A percentile compares a stretch with the other conserved stretches of the same genome.
These are phyloP conservation scores for Rhododendron henanense DNA, from an alignment of 148 eudicot species.

Conservation along the genomic window DNA sequence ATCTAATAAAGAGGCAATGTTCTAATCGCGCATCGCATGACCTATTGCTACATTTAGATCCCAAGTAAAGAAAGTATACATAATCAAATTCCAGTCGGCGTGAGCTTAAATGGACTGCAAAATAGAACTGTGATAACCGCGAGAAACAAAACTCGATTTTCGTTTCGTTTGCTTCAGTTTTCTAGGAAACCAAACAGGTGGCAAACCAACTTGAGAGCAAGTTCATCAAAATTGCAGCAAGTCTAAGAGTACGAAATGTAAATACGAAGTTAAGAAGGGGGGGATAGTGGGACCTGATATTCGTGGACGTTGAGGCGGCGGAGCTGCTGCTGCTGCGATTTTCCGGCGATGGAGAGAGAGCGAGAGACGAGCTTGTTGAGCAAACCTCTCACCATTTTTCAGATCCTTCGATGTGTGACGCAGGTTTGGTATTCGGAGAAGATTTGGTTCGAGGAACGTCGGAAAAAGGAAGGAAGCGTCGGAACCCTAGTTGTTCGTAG, in stretches of 20 bases:
- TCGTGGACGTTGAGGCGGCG: constrained; percentile 98
- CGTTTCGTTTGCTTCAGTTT: background rate
- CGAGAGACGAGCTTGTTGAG: constrained; percentile 47
- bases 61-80: background rate
- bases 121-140: background rate
- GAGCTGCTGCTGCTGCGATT: constrained; percentile 96
- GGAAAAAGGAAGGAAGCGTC: background rate
- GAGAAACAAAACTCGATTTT: background rate
- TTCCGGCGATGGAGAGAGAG: constrained; percentile 74
- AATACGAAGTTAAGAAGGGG: background rate
- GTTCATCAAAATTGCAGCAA: background rate
- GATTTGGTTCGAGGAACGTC: background rate
- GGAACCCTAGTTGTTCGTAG: background rate
- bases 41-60: background rate
- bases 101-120: background rate
- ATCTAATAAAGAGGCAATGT: background rate
- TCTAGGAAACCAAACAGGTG: background rate
- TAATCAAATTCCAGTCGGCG: background rate
- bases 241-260: background rate
- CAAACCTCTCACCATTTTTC: constrained; percentile 64
- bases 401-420: constrained; percentile 7
- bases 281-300: constrained; percentile 58
- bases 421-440: background rate
- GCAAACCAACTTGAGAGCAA: background rate
- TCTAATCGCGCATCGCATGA: background rate